Evolutionary conservation across 2,329 filamentous ascomycete species (phyloP), one percentile per base, ranked within the genome.

Genomic region (Penicillium sclerotiorum): DNA sequence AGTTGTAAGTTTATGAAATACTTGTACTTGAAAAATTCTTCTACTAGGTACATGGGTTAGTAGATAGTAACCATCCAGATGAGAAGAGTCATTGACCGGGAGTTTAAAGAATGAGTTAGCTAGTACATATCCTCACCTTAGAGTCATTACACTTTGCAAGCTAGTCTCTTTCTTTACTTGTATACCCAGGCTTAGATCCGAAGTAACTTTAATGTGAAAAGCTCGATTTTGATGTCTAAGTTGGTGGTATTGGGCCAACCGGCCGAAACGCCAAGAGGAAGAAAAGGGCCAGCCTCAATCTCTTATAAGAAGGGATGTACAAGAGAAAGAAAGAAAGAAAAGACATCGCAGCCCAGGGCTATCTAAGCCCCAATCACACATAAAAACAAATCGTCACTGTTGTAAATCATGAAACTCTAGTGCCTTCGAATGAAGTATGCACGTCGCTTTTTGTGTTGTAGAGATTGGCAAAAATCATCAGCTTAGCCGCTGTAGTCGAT

Each of bases 401-500:
- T 9, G 22, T 25, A 33, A 32, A 27, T 43, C 28, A 32, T 43
- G 32, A 43, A 17, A 17, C 18, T 15, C n/a, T n/a, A n/a, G n/a
- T n/a, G n/a, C n/a, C n/a, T n/a, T n/a, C n/a, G n/a, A 25, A 40
- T 27, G 25, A 28, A 12, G 5, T 15, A 13, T 7, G 18, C 21
- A 39, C 15, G 20, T n/a, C n/a, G n/a, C n/a, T n/a, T n/a, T 20
- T 28, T 28, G 25, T 28, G 9, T 28, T 21, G 23, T 15, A 39
- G 35, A n/a, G 20, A 21, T 23, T 39, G 36, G 20, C 20, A 39
- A 25, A 9, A 20, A 8, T 8, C 2, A 3, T 18, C 11, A n/a
- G 5, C 28, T 58, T 62, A 66, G 35, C 58, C 62, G 41, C 59
- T 57, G 45, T 61, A 68, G 50, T 60, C 62, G 22, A 68, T 50